A percentile compares a stretch with the other conserved stretches of the same genome.
These are phyloP conservation scores for Camelina neglecta DNA, from an alignment of 345 rosid species.

Conservation along the genomic window DNA sequence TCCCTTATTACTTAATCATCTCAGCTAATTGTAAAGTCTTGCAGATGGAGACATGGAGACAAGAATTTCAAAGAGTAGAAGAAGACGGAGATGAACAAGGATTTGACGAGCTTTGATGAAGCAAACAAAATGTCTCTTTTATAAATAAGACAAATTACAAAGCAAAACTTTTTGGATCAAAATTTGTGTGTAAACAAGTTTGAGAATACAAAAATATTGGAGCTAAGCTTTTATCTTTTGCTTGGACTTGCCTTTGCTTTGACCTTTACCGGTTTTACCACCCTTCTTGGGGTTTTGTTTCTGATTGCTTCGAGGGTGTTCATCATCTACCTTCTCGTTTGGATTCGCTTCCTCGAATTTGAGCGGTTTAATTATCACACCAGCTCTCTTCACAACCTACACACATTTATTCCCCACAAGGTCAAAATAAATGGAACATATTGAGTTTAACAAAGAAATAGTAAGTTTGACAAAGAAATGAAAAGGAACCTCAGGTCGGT, in stretches of 20 bases:
- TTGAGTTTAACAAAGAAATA: slow-evolving; percentile 12
- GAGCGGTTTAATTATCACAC: slow-evolving; percentile 78
- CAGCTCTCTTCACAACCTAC: slow-evolving; percentile 85
- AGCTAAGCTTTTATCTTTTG: slow-evolving; percentile 20
- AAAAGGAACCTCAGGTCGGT: slow-evolving; percentile 67
- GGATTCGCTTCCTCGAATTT: slow-evolving; percentile 72
- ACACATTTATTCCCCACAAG: neutral
- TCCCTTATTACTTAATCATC: neutral
- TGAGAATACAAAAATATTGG: slow-evolving; percentile 6
- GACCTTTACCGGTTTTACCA: slow-evolving; percentile 31
- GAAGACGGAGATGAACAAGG: slow-evolving; percentile 96
- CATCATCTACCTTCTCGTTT: slow-evolving; percentile 55
- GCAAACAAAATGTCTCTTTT: slow-evolving; percentile 1
- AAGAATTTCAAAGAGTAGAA: slow-evolving; percentile 69
- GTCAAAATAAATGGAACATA: slow-evolving; percentile 14
- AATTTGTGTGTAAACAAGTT: slow-evolving; percentile 20
- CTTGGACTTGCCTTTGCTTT: slow-evolving; percentile 35
- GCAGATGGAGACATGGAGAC: slow-evolving; percentile 88
- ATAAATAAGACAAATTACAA: slow-evolving; percentile 17
- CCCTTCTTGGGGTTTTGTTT: slow-evolving; percentile 47
- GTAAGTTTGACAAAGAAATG: slow-evolving; percentile 7
- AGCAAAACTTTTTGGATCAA: slow-evolving; percentile 18
- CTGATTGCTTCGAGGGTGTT: slow-evolving; percentile 44
- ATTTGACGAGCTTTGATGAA: slow-evolving; percentile 63
- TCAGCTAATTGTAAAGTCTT: neutral